Conservation (phyloP, 2,329 filamentous ascomycete species). For the Neonectria faginata region DNA sequence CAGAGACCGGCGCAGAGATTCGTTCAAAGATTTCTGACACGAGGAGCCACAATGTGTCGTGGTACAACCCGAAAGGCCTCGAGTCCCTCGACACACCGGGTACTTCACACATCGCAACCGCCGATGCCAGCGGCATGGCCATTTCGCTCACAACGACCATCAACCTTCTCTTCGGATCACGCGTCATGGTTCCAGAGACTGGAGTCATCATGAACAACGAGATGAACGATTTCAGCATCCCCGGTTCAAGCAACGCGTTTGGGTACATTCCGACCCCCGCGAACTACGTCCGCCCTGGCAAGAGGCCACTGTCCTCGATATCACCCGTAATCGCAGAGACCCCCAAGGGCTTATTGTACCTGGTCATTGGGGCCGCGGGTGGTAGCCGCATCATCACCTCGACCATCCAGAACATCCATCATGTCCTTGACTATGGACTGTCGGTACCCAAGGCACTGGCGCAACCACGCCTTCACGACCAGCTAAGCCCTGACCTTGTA, state of each 20-base stretch:
- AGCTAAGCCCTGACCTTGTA: conserved; percentile 64
- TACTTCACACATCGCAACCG: conserved; percentile 74
- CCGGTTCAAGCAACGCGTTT: conserved; percentile 75
- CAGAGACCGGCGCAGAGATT: conserved; percentile 65
- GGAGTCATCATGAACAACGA: conserved; percentile 78
- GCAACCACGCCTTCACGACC: conserved; percentile 82
- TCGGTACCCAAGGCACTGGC: conserved; percentile 66
- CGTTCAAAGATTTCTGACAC: conserved; percentile 57
- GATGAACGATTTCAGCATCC: conserved; percentile 82
- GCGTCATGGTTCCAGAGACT: conserved; percentile 82
- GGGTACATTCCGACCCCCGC: conserved; percentile 79
- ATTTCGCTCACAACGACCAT: conserved; percentile 84
- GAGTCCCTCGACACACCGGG: conserved; percentile 71
- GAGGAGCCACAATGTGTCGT: conserved; percentile 54
- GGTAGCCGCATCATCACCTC: conserved; percentile 87
- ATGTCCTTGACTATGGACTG: not conserved
- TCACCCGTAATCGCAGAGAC: not conserved
- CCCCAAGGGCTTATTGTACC: conserved; percentile 55
- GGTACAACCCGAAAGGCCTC: conserved; percentile 59
- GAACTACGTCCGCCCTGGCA: conserved; percentile 82
- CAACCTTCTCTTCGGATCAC: conserved; percentile 83
- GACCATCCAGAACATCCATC: not conserved
- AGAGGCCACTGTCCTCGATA: conserved; percentile 71
- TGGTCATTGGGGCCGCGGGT: conserved; percentile 82
- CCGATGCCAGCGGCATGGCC: conserved; percentile 76